phyloP scores from a whole-genome alignment of 2,329 filamentous ascomycete species.

The Bipolaris zeicola region DNA sequence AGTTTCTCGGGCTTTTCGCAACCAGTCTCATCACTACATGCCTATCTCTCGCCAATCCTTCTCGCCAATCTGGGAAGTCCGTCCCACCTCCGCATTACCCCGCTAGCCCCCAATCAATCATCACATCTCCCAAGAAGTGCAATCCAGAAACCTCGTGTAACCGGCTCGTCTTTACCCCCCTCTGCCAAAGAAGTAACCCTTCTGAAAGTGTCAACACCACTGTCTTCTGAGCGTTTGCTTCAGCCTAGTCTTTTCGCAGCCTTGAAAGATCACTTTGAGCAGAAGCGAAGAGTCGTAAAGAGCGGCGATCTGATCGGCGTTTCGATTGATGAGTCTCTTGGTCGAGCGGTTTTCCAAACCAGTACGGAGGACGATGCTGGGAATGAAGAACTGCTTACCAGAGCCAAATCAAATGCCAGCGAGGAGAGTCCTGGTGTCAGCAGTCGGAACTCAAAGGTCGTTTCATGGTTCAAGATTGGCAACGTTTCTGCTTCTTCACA shows the following conservation, averaged over 20 bases:
- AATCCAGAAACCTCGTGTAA: constrained; percentile 53
- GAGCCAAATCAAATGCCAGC: constrained; percentile 44
- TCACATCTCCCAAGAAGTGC: constrained; percentile 38
- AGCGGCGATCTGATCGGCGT: constrained; percentile 88
- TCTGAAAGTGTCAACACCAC: constrained; percentile 84
- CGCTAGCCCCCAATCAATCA: constrained; percentile 62
- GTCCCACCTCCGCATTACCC: constrained; percentile 77
- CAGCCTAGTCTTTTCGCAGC: constrained; percentile 87
- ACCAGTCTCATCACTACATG: constrained; percentile 43
- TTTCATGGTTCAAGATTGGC: constrained; percentile 92
- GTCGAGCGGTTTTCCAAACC: constrained; percentile 77
- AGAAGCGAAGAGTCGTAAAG: constrained; percentile 79
- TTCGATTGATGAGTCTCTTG: constrained; percentile 83
- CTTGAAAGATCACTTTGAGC: constrained; percentile 86
- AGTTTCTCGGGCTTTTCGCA: constrained; percentile 54
- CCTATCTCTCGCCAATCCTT: constrained; percentile 83
- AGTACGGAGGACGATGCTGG: constrained; percentile 72
- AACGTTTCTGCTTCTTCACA: constrained; percentile 58
- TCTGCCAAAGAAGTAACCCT: constrained; percentile 80
- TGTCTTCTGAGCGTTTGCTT: constrained; percentile 82
- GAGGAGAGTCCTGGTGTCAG: constrained; percentile 22
- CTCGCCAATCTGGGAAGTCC: constrained; percentile 83
- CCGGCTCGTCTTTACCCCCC: constrained; percentile 59
- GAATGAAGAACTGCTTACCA: constrained; percentile 60
- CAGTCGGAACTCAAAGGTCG: constrained; percentile 47